These are phyloP conservation scores for Pyrenopolyporus hunteri DNA, from an alignment of 495 filamentous ascomycete species.

Conservation along the genomic window DNA sequence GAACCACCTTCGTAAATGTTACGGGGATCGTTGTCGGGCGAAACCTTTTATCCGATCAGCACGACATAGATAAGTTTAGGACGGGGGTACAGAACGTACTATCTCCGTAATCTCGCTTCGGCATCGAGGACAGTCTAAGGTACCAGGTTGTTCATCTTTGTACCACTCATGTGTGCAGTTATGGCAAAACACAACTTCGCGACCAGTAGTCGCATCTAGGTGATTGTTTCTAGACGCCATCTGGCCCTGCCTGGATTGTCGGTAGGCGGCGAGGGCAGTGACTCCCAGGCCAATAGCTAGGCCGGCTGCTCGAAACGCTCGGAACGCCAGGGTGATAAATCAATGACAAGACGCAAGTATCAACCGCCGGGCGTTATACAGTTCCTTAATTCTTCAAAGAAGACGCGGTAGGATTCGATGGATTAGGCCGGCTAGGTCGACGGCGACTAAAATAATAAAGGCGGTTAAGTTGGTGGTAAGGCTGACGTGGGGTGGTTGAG, in stretches of 20 bases:
- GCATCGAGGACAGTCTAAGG: conserved; percentile 77
- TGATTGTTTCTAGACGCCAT: conserved; percentile 47
- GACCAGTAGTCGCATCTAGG: conserved; percentile 51
- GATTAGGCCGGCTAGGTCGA: conserved; percentile 2
- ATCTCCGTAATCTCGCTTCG: conserved; percentile 82
- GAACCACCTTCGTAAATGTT: conserved; percentile 45
- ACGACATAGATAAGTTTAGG: no score
- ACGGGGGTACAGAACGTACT: no score
- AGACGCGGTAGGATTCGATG: background rate
- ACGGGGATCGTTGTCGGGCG: conserved; percentile 48
- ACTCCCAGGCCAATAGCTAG: conserved; percentile 57
- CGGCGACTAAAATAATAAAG: conserved; percentile 9
- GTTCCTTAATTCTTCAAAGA: background rate
- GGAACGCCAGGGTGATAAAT: conserved; percentile 52
- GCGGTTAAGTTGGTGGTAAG: conserved; percentile 15
- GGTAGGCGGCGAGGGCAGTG: conserved; percentile 54
- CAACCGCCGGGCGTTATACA: background rate
- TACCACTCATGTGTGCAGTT: conserved; percentile 80
- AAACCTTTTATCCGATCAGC: conserved; percentile 42
- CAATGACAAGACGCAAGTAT: background rate
- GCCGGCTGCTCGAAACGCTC: conserved; percentile 53
- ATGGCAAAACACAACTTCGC: conserved; percentile 84
- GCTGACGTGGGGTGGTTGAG: conserved; percentile 15
- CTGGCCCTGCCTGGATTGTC: conserved; percentile 44
- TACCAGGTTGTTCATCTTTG: conserved; percentile 61